Base-by-base conservation (phyloP, 2,329 filamentous ascomycete genomes). In the Colletotrichum sp. region DNA sequence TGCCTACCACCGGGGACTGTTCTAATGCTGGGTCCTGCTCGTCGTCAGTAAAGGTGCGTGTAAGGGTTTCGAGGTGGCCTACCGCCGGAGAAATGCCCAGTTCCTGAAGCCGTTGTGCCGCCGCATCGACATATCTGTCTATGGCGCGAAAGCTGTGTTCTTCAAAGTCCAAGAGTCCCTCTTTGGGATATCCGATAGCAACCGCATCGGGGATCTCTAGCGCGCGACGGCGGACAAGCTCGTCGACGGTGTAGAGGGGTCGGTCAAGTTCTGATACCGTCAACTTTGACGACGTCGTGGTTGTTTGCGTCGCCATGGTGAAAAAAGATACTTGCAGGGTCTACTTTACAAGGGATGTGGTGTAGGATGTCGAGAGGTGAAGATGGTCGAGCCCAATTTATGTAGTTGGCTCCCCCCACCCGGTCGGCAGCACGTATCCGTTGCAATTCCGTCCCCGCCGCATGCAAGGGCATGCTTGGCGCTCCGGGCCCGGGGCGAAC, bases 1-100 rank as follows among this genome's bases (percentile, higher is more conserved):
- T 60, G n/a, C 52, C 79, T 1, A 86, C 88, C n/a, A 91, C 84
- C 2, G 88, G 85, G n/a, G 67, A 18, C 21, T 69, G 28, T 8
- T 69, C 67, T 10, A 57, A 36, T 2, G 43, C 32, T 7, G 65
- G 8, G n/a, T 67, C 65, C 65, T 67, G 9, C 8, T 10, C 18
- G 8, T 21, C 5, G 48, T 55, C 16, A 57, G 24, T 36, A 28
- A n/a, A 34, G n/a, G n/a, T n/a, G 3, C 7, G n/a, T 3, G 28
- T 7, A n/a, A 32, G 43, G n/a, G 8, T 21, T 21, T 21, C 12
- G 6, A 21, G n/a, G 6, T 61, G 18, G 10, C 59, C 12, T 61
- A 67, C 65, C 5, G 55, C 65, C 8, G 65, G 32, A 16, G 65
- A 55, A 3, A 67, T 5, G 3, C 43, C 65, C 7, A 57, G n/a